phyloP scores from a whole-genome alignment of 352 stramenopile genomes.

The Globisporangium cystogenes region DNA sequence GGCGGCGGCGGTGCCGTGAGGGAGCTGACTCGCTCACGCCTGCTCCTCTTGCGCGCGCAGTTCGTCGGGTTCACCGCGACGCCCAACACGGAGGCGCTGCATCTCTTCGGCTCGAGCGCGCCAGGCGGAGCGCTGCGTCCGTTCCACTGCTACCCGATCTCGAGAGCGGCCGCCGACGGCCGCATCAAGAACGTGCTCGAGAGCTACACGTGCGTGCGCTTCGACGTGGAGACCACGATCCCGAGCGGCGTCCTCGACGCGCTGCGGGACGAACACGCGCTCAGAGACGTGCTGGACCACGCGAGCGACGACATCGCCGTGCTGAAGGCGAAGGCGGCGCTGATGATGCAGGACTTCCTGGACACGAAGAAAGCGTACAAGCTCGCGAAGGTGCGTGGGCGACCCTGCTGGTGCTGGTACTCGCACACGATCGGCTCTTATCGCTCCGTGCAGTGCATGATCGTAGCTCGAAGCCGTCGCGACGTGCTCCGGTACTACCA shows the following conservation, averaged over 20 bases:
- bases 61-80: constrained; percentile 83
- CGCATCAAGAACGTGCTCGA: constrained; percentile 64
- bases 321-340: constrained; percentile 57
- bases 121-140: constrained; percentile 18
- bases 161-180: constrained; percentile 38
- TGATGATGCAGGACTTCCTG: constrained; percentile 76
- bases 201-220: constrained; percentile 52
- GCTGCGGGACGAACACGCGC: constrained; percentile 18
- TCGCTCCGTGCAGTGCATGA: constrained; percentile 48
- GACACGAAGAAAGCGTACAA: constrained; percentile 15
- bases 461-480: constrained; percentile 70
- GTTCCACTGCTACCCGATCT: constrained; percentile 77
- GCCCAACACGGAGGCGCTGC: constrained; percentile 52
- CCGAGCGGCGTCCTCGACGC: constrained; percentile 28
- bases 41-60: constrained; percentile 18
- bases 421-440: no score
- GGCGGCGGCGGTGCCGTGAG: not conserved
- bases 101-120: constrained; percentile 51
- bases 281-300: constrained; percentile 49
- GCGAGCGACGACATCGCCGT: constrained; percentile 56
- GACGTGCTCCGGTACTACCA: constrained; percentile 77
- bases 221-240: constrained; percentile 53
- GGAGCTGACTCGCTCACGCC: not conserved
- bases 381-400: constrained; percentile 24
- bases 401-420: no score